Percentiles rank a stretch among this genome's conserved stretches.
phyloP scores from a whole-genome alignment of 2,329 filamentous ascomycete genomes.

The Proliferodiscus dingleyae region DNA sequence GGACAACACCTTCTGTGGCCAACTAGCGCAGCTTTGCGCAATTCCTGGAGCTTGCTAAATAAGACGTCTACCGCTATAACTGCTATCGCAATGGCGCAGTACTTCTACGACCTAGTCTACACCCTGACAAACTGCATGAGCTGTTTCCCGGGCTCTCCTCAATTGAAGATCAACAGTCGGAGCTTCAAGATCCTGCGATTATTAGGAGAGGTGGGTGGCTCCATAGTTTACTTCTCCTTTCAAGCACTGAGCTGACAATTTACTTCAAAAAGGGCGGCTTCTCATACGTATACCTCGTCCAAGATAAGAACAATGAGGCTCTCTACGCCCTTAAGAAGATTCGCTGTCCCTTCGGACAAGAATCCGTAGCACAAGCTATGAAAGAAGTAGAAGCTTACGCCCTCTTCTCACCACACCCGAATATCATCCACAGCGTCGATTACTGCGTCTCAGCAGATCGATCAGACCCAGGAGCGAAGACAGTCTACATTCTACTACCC shows the following conservation, averaged over 20 bases:
- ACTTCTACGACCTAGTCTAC: slow-evolving; percentile 83
- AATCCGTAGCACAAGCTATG: slow-evolving; percentile 90
- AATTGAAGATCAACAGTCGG: slow-evolving; percentile 89
- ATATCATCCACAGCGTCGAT: slow-evolving; percentile 83
- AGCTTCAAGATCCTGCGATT: slow-evolving; percentile 95
- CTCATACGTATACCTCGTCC: slow-evolving; percentile 97
- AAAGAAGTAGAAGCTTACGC: slow-evolving; percentile 97
- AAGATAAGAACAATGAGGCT: slow-evolving; percentile 78
- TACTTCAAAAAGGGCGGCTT: slow-evolving; percentile 78
- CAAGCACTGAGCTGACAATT: slow-evolving; percentile 12
- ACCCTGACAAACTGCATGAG: slow-evolving; percentile 92
- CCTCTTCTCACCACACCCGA: slow-evolving; percentile 75
- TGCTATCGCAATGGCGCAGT: slow-evolving; percentile 61
- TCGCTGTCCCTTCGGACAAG: slow-evolving; percentile 93
- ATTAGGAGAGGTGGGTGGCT: slow-evolving; percentile 70
- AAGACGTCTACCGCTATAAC: slow-evolving; percentile 14
- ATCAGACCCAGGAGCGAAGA: slow-evolving; percentile 68
- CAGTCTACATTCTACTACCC: slow-evolving; percentile 91
- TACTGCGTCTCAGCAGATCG: slow-evolving; percentile 75
- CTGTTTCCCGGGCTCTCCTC: slow-evolving; percentile 91
- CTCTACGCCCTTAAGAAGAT: slow-evolving; percentile 98
- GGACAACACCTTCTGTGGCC: no score
- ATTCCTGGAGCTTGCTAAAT: not conserved
- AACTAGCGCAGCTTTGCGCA: not conserved
- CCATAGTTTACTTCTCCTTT: not conserved